A percentile compares a stretch with the other conserved stretches of the same genome.
phyloP scores from a whole-genome alignment of 2,329 filamentous ascomycete genomes.

The Ascosphaera apis region DNA sequence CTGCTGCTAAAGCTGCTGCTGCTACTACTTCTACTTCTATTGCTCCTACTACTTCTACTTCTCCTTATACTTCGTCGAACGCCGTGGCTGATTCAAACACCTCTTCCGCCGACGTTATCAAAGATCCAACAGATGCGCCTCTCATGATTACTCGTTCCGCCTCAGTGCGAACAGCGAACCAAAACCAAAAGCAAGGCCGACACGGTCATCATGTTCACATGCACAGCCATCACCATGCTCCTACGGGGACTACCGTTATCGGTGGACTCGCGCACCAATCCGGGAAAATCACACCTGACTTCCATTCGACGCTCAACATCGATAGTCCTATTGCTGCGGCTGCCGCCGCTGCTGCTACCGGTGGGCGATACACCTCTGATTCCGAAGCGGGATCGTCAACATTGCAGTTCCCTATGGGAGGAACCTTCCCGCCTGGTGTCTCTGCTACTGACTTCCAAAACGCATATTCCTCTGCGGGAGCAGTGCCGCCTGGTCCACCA shows the following conservation, averaged over 20 bases:
- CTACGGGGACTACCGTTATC: conserved; percentile 11
- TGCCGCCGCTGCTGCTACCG: too few species aligned
- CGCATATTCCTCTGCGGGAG: background rate
- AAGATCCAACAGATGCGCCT: conserved; percentile 25
- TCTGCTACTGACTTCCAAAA: background rate
- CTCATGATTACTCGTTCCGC: background rate
- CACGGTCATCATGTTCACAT: background rate
- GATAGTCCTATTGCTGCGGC: background rate
- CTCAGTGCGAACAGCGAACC: background rate
- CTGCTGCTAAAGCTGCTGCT: background rate
- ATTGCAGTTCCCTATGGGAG: background rate
- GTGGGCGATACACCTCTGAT: background rate
- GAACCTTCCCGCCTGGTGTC: background rate
- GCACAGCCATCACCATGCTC: conserved; percentile 8
- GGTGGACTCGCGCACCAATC: conserved; percentile 49
- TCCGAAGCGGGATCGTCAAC: background rate
- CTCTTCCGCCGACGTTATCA: conserved; percentile 22
- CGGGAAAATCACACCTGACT: conserved; percentile 46
- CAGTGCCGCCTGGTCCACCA: background rate
- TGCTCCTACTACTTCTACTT: too few species aligned
- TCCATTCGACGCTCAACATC: conserved; percentile 17
- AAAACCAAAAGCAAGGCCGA: conserved; percentile 2
- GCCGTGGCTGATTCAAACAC: too few species aligned
- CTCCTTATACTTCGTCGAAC: too few species aligned
- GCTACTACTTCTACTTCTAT: too few species aligned